phyloP scores from a whole-genome alignment of 2,329 filamentous ascomycete species.

The Penicillium glabrum region DNA sequence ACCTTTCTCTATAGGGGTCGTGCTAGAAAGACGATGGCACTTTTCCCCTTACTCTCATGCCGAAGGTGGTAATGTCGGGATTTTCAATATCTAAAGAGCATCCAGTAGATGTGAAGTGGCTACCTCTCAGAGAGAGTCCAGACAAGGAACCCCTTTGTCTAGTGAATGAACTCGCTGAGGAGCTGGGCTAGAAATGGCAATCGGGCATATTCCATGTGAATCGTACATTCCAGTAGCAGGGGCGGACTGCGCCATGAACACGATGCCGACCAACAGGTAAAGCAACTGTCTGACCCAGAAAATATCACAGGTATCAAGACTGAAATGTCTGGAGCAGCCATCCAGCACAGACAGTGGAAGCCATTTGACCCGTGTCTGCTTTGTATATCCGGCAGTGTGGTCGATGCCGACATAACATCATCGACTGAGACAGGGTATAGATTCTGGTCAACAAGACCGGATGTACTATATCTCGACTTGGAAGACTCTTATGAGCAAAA shows the following conservation, averaged over 20 bases:
- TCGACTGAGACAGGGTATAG: not conserved
- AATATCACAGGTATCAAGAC: not conserved
- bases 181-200: conserved; percentile 40
- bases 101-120: conserved; percentile 41
- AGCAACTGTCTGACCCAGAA: not conserved
- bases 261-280: conserved; percentile 1
- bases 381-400: not conserved
- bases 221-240: conserved; percentile 3
- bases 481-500: conserved; percentile 4
- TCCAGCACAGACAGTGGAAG: conserved; percentile 5
- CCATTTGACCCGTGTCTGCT: not conserved
- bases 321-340: conserved; percentile 1
- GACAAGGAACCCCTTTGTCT: conserved; percentile 27
- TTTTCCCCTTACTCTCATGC: not conserved
- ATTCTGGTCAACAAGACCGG: not conserved
- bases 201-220: conserved; percentile 38
- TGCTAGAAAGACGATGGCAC: too few species aligned
- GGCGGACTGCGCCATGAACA: conserved; percentile 13
- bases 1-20: conserved; percentile 28
- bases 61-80: conserved; percentile 17
- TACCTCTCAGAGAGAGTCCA: conserved; percentile 37
- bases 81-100: conserved; percentile 41
- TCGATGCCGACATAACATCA: not conserved
- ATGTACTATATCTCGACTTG: not conserved
- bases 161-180: conserved; percentile 29